Evolutionary conservation across 2,329 filamentous ascomycete species (phyloP).

Genomic region (Xylaria multiplex): DNA sequence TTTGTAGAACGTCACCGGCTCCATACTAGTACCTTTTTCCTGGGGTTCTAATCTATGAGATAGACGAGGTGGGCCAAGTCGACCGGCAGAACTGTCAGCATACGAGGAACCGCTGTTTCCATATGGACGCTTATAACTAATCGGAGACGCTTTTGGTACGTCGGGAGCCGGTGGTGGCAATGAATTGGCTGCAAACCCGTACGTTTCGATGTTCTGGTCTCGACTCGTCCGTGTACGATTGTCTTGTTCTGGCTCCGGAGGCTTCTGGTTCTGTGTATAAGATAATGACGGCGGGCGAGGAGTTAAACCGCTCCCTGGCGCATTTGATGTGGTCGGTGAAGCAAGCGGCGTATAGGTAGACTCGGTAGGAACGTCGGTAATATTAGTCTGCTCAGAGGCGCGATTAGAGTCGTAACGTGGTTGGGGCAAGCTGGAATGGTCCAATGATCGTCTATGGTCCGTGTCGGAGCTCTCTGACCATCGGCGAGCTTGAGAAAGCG

Average conservation of each 20-base stretch:
- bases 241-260: conserved; percentile 57
- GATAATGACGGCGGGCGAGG: conserved; percentile 69
- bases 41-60: conserved; percentile 43
- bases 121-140: conserved; percentile 65
- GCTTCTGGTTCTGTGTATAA: conserved; percentile 56
- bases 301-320: conserved; percentile 63
- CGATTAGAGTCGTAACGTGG: conserved; percentile 55
- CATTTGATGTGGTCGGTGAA: conserved; percentile 64
- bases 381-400: conserved; percentile 65
- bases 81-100: conserved; percentile 47
- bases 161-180: conserved; percentile 67
- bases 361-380: conserved; percentile 65
- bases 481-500: conserved; percentile 59
- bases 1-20: conserved; percentile 51
- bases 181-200: conserved; percentile 50
- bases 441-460: conserved; percentile 51
- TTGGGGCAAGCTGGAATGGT: conserved; percentile 51
- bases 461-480: conserved; percentile 51
- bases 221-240: conserved; percentile 56
- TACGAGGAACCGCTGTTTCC: conserved; percentile 51
- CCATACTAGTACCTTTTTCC: conserved; percentile 42
- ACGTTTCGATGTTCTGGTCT: conserved; percentile 55
- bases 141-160: conserved; percentile 66
- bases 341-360: conserved; percentile 68
- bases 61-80: conserved; percentile 46